Base-by-base conservation (phyloP, 2,329 filamentous ascomycete genomes). In the Rutstroemia sydowiana region DNA sequence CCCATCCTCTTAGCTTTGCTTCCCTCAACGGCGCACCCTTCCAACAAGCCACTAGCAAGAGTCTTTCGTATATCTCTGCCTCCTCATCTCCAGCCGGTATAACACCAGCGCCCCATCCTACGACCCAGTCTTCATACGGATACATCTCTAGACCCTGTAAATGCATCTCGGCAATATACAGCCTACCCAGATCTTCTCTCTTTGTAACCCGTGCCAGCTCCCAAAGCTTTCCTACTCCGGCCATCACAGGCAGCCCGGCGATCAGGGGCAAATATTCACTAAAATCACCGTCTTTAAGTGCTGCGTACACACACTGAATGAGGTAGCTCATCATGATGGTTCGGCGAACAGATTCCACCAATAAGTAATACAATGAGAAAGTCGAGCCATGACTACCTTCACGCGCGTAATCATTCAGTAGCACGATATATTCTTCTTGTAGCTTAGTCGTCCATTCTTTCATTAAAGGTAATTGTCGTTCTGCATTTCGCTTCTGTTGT, bases 261-360 rank as follows among this genome's bases (percentile, higher is more conserved):
- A 44, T 14, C 40, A 59, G 30, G 8, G 56, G 42, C 10, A 57
- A 53, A 1, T 57, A 45, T 1, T 39, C 30, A 1, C 54, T 45
- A n/a, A 53, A 54, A 34, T 48, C 50, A 4, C 61, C 59, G 44
- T 55, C 36, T 42, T 56, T 54, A 8, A 51, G 31, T 5, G 32
- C 39, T 8, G 42, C 30, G 32, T 56, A 59, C 6, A 59, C 14
- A n/a, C 52, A 49, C 23, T 55, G 47, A 3, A 64, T 10, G 4
- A 64, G 14, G 11, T 58, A 37, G 10, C 58, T 57, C 13, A 58
- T 51, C 45, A 61, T 55, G 5, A 59, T 39, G 1, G 63, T 61
- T 1, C 67, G 62, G 16, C 68, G 56, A 20, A 66, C 61, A 39
- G 64, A 66, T 54, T 69, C 68, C 8, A 61, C 50, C n/a, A 69